phyloP scores from a whole-genome alignment of 2,329 filamentous ascomycete species.

The Chaetomiaceae sp. region DNA sequence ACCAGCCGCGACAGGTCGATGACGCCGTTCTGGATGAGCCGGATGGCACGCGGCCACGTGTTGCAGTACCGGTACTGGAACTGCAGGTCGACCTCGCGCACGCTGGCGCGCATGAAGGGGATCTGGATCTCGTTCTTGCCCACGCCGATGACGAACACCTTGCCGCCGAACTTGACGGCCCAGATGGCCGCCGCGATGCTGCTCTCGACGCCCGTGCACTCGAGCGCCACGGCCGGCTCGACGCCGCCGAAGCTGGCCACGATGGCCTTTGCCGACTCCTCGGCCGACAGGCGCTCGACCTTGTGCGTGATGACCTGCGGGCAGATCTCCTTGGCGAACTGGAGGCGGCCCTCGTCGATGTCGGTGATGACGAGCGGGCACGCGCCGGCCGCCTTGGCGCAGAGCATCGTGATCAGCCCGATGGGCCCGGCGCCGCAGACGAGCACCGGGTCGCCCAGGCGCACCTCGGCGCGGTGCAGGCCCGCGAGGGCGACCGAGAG shows the following conservation, averaged over 20 bases:
- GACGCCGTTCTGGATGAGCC: slow-evolving; percentile 77
- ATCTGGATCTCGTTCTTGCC: slow-evolving; percentile 94
- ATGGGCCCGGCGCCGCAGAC: slow-evolving; percentile 94
- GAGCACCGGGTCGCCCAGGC: slow-evolving; percentile 79
- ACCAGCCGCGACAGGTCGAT: slow-evolving; percentile 78
- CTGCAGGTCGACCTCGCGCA: slow-evolving; percentile 88
- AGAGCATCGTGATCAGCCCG: slow-evolving; percentile 82
- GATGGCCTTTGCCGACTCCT: slow-evolving; percentile 67
- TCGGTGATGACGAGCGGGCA: slow-evolving; percentile 91
- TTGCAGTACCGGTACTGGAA: slow-evolving; percentile 97
- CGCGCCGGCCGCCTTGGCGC: slow-evolving; percentile 79
- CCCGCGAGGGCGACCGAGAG: slow-evolving; percentile 84
- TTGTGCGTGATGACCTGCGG: slow-evolving; percentile 78
- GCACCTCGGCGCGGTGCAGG: slow-evolving; percentile 75
- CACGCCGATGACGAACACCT: slow-evolving; percentile 94
- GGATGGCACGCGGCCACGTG: slow-evolving; percentile 91
- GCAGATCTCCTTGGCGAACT: slow-evolving; percentile 79
- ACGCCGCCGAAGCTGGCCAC: slow-evolving; percentile 69
- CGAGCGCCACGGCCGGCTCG: slow-evolving; percentile 76
- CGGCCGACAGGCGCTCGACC: slow-evolving; percentile 57
- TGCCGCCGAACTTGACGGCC: slow-evolving; percentile 89
- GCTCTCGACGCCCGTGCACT: slow-evolving; percentile 93
- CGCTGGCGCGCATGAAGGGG: slow-evolving; percentile 89
- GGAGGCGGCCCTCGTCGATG: slow-evolving; percentile 79
- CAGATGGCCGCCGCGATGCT: slow-evolving; percentile 83